phyloP scores from a whole-genome alignment of 2,329 filamentous ascomycete species.

The Dothidotthia symphoricarpi region DNA sequence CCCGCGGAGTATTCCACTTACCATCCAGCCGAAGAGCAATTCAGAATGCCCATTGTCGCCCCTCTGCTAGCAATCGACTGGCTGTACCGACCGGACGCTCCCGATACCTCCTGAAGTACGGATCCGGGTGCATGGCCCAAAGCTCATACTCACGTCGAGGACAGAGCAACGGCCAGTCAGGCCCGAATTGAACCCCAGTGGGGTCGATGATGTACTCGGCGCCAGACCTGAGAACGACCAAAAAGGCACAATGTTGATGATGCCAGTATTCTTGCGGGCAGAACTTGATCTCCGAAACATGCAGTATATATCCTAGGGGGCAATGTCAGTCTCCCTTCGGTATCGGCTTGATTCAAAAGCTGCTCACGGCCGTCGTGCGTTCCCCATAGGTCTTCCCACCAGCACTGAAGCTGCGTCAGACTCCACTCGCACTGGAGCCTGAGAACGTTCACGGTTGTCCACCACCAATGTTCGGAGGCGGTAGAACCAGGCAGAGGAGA shows the following conservation, averaged over 20 bases:
- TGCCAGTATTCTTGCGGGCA: neutral
- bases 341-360: neutral
- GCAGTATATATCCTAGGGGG: no score
- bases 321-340: neutral
- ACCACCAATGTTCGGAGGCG: neutral
- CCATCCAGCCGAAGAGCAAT: no score
- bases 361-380: no score
- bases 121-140: no score
- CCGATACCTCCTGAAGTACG: no score
- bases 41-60: no score
- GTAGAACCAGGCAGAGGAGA: neutral
- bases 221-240: neutral
- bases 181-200: slow-evolving; percentile 17
- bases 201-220: slow-evolving; percentile 14
- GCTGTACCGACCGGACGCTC: no score
- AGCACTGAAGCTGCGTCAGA: neutral
- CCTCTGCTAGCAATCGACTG: no score
- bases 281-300: slow-evolving; percentile 2
- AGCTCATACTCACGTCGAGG: neutral
- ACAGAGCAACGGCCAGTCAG: slow-evolving; percentile 13
- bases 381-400: no score
- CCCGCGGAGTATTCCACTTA: no score
- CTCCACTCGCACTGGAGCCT: neutral
- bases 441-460: neutral
- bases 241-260: slow-evolving; percentile 6